Evolutionary conservation across 805 yeast genomes (phyloP).

Genomic region (Kluyveromyces lactis): DNA sequence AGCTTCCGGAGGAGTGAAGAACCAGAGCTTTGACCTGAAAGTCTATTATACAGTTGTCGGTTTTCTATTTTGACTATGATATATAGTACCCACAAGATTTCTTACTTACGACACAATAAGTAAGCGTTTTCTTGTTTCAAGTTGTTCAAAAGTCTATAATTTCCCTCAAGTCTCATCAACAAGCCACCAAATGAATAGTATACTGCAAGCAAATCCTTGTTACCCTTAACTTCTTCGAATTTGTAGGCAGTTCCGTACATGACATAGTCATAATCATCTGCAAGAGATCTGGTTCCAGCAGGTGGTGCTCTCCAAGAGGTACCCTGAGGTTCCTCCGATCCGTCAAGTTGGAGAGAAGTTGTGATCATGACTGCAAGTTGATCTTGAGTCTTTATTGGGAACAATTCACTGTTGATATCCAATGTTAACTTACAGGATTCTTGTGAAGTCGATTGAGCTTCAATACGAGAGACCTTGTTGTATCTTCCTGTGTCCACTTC

Average conservation of each 20-base stretch:
- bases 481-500: conserved; percentile 83
- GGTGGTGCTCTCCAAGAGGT: conserved; percentile 49
- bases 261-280: conserved; percentile 96
- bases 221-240: conserved; percentile 66
- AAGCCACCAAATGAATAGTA: conserved; percentile 95
- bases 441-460: conserved; percentile 73
- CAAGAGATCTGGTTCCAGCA: conserved; percentile 74
- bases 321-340: conserved; percentile 37
- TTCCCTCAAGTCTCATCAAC: conserved; percentile 89
- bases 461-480: conserved; percentile 84
- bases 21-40: too few species aligned
- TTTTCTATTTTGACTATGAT: neutral
- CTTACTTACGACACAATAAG: conserved; percentile 64
- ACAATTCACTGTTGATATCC: conserved; percentile 86
- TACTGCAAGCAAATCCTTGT: conserved; percentile 62
- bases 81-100: conserved; percentile 1
- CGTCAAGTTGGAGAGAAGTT: conserved; percentile 54
- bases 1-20: too few species aligned
- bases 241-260: conserved; percentile 98
- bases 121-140: conserved; percentile 93
- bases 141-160: conserved; percentile 77
- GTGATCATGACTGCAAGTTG: conserved; percentile 82
- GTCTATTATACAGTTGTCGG: too few species aligned
- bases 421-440: conserved; percentile 69
- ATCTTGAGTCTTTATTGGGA: conserved; percentile 72